Percentiles rank a stretch among this genome's conserved stretches.
These are phyloP conservation scores for Termitomyces eurrhizus DNA, from an alignment of 768 basidiomycete species.

Conservation along the genomic window DNA sequence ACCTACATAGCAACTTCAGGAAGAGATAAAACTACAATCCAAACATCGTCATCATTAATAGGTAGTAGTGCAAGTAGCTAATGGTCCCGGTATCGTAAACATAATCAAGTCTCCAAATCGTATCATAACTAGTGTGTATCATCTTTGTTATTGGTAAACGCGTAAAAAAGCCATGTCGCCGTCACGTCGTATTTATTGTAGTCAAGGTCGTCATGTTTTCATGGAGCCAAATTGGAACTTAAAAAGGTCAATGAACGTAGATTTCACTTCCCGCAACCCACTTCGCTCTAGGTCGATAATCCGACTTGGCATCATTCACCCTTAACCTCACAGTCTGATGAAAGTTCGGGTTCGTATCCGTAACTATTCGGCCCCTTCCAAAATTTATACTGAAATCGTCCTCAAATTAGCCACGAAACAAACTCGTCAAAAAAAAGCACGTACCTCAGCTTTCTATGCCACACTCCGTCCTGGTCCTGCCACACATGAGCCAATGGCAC, in stretches of 20 bases:
- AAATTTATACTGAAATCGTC: not conserved
- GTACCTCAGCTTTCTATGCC: conserved; percentile 55
- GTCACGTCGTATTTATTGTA: not conserved
- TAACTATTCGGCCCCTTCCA: conserved; percentile 53
- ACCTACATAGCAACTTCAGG: too few relatives aligned
- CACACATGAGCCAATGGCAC: conserved; percentile 49
- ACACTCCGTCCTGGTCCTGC: conserved; percentile 52
- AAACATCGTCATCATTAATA: not conserved
- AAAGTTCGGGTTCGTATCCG: conserved; percentile 45
- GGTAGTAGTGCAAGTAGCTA: not conserved
- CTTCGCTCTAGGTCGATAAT: conserved; percentile 56
- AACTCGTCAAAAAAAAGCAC: conserved; percentile 19
- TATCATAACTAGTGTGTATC: not conserved
- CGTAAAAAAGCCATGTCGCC: not conserved
- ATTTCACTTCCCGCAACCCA: conserved; percentile 44
- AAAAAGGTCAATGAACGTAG: conserved; percentile 31
- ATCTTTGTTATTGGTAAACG: not conserved
- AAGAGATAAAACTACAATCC: not conserved
- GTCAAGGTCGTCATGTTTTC: not conserved
- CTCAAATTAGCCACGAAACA: not conserved
- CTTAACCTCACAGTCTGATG: conserved; percentile 62
- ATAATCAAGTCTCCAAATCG: not conserved
- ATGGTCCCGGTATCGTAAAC: not conserved
- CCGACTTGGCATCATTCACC: conserved; percentile 40
- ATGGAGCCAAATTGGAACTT: not conserved